Evolutionary conservation across 2,329 filamentous ascomycete species (phyloP), one percentile per base, ranked within the genome.

Genomic region (Hypoxylon sp.): DNA sequence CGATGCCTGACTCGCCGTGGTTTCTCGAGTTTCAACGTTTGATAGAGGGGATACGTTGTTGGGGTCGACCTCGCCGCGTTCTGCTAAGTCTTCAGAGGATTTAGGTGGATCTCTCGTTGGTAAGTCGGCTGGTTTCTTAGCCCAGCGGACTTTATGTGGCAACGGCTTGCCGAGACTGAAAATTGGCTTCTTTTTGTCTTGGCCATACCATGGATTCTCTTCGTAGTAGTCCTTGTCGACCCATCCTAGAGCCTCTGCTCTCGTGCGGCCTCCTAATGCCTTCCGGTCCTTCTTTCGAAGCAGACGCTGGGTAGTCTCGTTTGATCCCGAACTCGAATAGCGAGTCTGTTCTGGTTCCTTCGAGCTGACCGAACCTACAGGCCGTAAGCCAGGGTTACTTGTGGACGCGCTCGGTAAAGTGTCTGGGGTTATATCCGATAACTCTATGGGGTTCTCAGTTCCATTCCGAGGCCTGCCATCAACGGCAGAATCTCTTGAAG

Each of bases 131-230:
- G 61, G 35, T 47, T 56, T 59, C 39, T 52, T 65, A 10, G 1
- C 11, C 61, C 66, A 59, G 19, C 73, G 73, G 3, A 66, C 61
- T 14, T 53, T 62, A 22, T 66, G 74, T 4, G 74, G 76, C 3
- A 77, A 56, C 5, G 74, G 71, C 33, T 55, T 62, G 1, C 74
- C 73, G 10, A 78, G 53, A 42, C 75, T 76, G 44, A 71, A 78
- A n/a, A 76, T 56, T 2, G 74, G 72, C 51, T 72, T 75, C 24
- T 64, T 63, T 2, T 57, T 71, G 14, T 46, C 14, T 22, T 69
- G 54, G 14, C 68, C 69, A 22, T 76, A 66, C 74, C 70, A 76
- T 2, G 74, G 74, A 58, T 77, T 76, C n/a, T 52, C 42, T 10
- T 74, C 59, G 11, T 70, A 66, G 26, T 76, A 76, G 5, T 72